Evolutionary conservation across 768 basidiomycete species (phyloP), one percentile per base, ranked within the genome.

Genomic region (Boletus reticulatus): DNA sequence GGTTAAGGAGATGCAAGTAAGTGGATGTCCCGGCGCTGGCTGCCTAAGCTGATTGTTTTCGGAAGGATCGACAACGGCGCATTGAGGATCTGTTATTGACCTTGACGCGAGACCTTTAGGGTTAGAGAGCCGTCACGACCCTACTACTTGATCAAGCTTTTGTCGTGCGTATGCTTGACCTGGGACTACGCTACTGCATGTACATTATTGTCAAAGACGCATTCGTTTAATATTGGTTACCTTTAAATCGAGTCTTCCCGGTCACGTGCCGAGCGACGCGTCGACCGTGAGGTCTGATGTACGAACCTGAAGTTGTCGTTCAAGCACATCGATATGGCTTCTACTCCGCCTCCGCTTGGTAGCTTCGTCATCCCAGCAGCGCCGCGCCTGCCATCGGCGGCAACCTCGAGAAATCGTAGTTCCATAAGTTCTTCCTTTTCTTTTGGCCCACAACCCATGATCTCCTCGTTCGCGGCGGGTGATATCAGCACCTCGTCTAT

Each of bases 381-480:
- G 42, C 80, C 83, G 11, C 79, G 75, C 41, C 63, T 84, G 19
- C 77, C 80, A 14, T 84, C 84, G 2, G 78, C 84, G 2, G 76
- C 78, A n/a, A 69, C 75, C 13, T 83, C 71, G 49, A 81, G 87
- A 53, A 78, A 80, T 53, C 80, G 89, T 51, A 78, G 78, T 46
- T 92, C 90, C 6, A 81, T 92, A 39, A 85, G 85, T 62, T 85
- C 87, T 3, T 88, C 89, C 4, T 92, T 93, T 73, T 92, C 92
- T 1, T 89, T 92, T 63, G 88, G 85, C 29, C 91, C 91, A 20
- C 85, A 88, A 63, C 83, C 83, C 12, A 79, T 92, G 27, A 79
- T 91, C 27, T 83, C 87, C 65, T 86, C 89, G 0, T 84, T 86
- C 64, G 74, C 82, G 47, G 87, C 84, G 55, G 80, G 80, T 2